phyloP scores from a whole-genome alignment of 495 filamentous ascomycete genomes.

The Tricharina praecox region DNA sequence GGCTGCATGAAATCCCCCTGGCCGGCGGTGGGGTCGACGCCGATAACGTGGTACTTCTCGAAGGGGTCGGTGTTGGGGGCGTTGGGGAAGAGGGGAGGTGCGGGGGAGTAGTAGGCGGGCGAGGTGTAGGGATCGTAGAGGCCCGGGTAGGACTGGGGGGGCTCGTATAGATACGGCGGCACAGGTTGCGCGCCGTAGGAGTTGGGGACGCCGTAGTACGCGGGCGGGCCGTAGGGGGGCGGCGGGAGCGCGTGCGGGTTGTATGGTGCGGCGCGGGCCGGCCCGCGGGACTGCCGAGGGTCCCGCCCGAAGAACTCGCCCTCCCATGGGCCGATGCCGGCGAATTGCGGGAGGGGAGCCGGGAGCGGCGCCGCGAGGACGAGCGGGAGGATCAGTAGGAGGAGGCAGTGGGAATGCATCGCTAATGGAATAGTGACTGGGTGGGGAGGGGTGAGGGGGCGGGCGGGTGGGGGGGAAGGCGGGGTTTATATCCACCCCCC shows the following conservation, averaged over 20 bases:
- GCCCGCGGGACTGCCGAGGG: neutral
- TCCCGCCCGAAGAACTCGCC: conserved; percentile 15
- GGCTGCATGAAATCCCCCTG: too few species aligned
- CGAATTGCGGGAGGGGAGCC: conserved; percentile 5
- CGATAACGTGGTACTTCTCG: neutral
- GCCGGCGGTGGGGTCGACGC: neutral
- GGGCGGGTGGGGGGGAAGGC: neutral
- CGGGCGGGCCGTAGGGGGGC: neutral
- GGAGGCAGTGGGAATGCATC: too few species aligned
- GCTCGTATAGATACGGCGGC: neutral
- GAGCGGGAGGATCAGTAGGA: neutral
- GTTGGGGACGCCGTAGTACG: neutral
- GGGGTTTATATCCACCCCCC: too few species aligned
- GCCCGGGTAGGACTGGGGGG: conserved; percentile 2
- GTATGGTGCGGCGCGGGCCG: neutral
- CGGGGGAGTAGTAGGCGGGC: too few species aligned
- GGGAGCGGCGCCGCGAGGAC: conserved; percentile 9
- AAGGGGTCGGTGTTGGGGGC: too few species aligned
- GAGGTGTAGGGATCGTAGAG: too few species aligned
- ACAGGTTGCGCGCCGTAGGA: neutral
- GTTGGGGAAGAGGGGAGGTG: neutral
- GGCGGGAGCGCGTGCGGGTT: neutral
- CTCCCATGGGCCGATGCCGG: conserved; percentile 11
- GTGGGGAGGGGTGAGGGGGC: neutral
- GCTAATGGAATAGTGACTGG: neutral